These are phyloP conservation scores for Dipteronia dyeriana DNA, from an alignment of 345 rosid genomes.

Conservation along the genomic window DNA sequence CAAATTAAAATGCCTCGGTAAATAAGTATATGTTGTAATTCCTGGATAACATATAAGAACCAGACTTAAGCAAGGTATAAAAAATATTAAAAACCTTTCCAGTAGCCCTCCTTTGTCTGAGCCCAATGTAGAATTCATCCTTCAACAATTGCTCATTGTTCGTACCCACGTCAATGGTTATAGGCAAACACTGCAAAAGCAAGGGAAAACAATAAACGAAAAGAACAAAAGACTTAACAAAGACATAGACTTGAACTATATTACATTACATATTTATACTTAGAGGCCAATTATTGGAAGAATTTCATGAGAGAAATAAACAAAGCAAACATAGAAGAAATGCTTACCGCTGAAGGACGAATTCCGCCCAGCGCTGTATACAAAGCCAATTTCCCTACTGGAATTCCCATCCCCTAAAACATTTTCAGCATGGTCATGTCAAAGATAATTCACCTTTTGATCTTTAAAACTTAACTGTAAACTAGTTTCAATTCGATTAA, in stretches of 20 bases:
- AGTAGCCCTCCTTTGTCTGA: slow-evolving; percentile 73
- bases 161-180: slow-evolving; percentile 90
- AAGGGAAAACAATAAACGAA: background rate
- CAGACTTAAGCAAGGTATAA: slow-evolving; percentile 4
- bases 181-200: slow-evolving; percentile 69
- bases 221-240: background rate
- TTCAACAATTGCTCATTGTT: slow-evolving; percentile 80
- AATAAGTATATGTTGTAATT: background rate
- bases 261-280: background rate
- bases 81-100: slow-evolving; percentile 56
- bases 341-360: slow-evolving; percentile 83
- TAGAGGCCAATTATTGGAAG: slow-evolving; percentile 8
- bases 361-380: slow-evolving; percentile 92
- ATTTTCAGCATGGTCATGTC: background rate
- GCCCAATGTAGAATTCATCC: slow-evolving; percentile 87
- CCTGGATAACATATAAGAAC: background rate
- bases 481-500: background rate
- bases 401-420: slow-evolving; percentile 87
- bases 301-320: background rate
- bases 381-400: slow-evolving; percentile 79
- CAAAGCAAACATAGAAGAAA: background rate
- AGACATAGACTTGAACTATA: background rate
- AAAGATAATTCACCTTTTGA: background rate
- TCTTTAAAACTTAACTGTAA: background rate
- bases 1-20: slow-evolving; percentile 12